These are phyloP conservation scores for Leccinum subrobustum DNA, from an alignment of 1,284 basidiomycete genomes.

Conservation along the genomic window DNA sequence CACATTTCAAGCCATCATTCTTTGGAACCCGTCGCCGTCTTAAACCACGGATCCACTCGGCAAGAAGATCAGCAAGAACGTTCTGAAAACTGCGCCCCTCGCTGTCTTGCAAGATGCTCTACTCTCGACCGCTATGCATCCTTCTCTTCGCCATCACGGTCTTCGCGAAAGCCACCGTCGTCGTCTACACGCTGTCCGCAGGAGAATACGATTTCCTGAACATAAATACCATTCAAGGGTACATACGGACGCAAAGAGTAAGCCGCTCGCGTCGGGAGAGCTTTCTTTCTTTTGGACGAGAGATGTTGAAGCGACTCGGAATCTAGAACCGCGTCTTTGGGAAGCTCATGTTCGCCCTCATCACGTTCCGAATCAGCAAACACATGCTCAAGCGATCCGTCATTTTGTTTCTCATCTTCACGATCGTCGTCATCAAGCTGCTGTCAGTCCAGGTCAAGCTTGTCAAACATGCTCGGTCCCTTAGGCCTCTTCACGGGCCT, in stretches of 20 bases:
- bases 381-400: constrained; percentile 33
- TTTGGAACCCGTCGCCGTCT: constrained; percentile 1
- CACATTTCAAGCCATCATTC: neutral
- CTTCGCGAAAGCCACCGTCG: constrained; percentile 20
- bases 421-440: constrained; percentile 32
- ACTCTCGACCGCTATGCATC: constrained; percentile 13
- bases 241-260: constrained; percentile 22
- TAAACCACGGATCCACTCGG: neutral
- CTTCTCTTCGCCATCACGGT: constrained; percentile 18
- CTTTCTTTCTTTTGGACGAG: neutral
- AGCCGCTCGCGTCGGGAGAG: neutral
- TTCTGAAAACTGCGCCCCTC: neutral
- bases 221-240: constrained; percentile 21
- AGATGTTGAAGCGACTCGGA: neutral
- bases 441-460: constrained; percentile 31
- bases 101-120: constrained; percentile 15
- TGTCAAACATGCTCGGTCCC: constrained; percentile 29
- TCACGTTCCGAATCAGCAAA: constrained; percentile 30
- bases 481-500: constrained; percentile 28
- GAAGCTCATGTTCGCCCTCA: constrained; percentile 24
- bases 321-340: constrained; percentile 24
- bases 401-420: constrained; percentile 30
- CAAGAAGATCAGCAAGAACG: neutral
- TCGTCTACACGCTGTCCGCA: constrained; percentile 23
- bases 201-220: constrained; percentile 18